A percentile compares a stretch with the other conserved stretches of the same genome.
Conservation (phyloP, 164 flowering plant species). For the Aristolochia contorta region DNA sequence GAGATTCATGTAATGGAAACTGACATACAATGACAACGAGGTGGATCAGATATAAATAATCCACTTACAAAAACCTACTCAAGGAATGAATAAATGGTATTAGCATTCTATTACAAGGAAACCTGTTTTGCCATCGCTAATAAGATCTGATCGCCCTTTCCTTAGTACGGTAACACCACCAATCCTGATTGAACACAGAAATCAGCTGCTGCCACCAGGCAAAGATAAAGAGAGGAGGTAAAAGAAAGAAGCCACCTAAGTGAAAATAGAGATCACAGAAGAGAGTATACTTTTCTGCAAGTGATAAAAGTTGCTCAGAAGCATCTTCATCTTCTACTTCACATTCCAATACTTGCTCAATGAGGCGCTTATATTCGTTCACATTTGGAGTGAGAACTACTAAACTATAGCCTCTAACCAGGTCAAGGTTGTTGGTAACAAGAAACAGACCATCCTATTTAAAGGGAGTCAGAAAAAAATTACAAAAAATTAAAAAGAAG, state of each 20-base stretch:
- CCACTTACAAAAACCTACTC: neutral
- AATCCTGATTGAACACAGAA: constrained; percentile 40
- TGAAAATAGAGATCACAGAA: neutral
- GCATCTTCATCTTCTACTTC: constrained; percentile 71
- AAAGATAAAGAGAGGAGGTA: neutral
- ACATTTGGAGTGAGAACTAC: constrained; percentile 96
- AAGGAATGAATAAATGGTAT: neutral
- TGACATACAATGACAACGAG: neutral
- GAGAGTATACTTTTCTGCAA: constrained; percentile 50
- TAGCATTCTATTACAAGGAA: neutral
- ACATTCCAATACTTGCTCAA: constrained; percentile 62
- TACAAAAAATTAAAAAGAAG: neutral
- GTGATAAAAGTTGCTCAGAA: constrained; percentile 46
- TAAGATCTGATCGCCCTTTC: constrained; percentile 81
- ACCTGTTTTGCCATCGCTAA: constrained; percentile 88
- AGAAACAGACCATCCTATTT: constrained; percentile 97
- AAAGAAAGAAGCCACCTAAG: neutral
- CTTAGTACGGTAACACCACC: constrained; percentile 79
- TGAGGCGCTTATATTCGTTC: constrained; percentile 90
- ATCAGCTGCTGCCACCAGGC: neutral
- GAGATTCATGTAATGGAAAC: neutral
- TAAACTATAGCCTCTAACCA: constrained; percentile 71
- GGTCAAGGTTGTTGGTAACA: constrained; percentile 68
- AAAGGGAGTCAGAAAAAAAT: neutral
- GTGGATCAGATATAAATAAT: neutral